Base-by-base conservation (phyloP, 139 green algal genomes). In the Chlorella vulgaris region DNA sequence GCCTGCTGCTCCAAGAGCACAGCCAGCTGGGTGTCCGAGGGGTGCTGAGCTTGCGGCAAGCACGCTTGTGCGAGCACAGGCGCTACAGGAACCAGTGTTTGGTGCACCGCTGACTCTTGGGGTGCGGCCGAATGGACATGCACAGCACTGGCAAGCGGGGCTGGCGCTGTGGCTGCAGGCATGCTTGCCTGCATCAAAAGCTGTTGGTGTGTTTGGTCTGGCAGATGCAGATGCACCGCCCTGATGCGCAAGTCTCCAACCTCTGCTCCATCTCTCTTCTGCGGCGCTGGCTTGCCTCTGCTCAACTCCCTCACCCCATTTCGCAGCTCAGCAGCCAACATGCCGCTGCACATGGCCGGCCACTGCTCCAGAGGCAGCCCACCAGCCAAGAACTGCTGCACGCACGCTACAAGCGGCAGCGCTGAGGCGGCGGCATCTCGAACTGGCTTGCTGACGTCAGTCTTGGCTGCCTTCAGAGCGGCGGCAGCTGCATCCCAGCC, bases 391-490 rank as follows among this genome's bases (percentile, higher is more conserved):
- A 79, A 79, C 31, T 68, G 33, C 35, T 50, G 73, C 35, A 79
- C 47, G 35, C 35, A 22, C 18, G 35, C 24, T 35, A 79, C 73
- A 10, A 79, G 18, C 8, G 73, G 73, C 73, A 69, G 73, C 24
- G 73, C 73, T 5, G 24, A 35, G 4, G 26, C 1, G 22, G 73
- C 53, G 2, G 73, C 51, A 4, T 79, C 73, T 24, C 73, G 73
- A 22, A 79, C 73, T 1, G 73, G 73, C 73, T 79, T 79, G 51
- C 51, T 69, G 33, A 55, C 38, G 61, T 79, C 73, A 7, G 51
- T 68, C 35, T 68, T 79, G 21, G 73, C 53, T 2, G 53, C 26
- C 26, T 68, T 79, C 7, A 79, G 73, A 28, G 53, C 73, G 24
- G 53, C 35, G 2, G 36, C 51, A 29, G 21, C 73, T 3, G 26